Percentiles rank a stretch among this genome's conserved stretches.
phyloP scores from a whole-genome alignment of 2,329 filamentous ascomycete species.

The Epichloe glyceriae region DNA sequence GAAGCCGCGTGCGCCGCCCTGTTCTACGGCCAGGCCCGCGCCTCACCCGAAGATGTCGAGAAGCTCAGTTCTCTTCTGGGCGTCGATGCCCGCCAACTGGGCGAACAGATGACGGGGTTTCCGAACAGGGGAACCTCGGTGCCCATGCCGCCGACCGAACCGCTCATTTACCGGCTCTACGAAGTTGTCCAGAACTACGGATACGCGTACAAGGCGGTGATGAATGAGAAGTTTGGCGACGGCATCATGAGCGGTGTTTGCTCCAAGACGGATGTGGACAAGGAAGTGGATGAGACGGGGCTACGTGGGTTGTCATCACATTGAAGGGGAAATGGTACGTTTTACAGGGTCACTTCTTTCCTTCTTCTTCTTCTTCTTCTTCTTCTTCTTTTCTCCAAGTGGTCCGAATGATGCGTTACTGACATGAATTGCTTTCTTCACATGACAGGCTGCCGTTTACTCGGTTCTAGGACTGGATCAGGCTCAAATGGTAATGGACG shows the following conservation, averaged over 20 bases:
- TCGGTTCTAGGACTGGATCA: constrained; percentile 12
- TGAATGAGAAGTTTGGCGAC: constrained; percentile 91
- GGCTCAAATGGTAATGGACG: neutral
- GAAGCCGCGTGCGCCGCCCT: constrained; percentile 78
- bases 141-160: constrained; percentile 25
- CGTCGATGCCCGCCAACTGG: constrained; percentile 43
- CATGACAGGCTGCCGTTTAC: constrained; percentile 19
- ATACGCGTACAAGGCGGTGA: constrained; percentile 84
- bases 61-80: constrained; percentile 54
- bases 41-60: constrained; percentile 52
- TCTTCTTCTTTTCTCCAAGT: too few species aligned
- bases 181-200: constrained; percentile 97
- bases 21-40: constrained; percentile 79
- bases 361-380: too few species aligned
- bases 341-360: neutral
- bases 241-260: constrained; percentile 96
- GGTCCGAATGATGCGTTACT: neutral
- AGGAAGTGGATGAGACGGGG: constrained; percentile 75
- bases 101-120: constrained; percentile 53
- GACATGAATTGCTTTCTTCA: neutral
- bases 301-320: constrained; percentile 75
- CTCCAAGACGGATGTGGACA: constrained; percentile 84
- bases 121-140: constrained; percentile 64
- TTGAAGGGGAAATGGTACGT: constrained; percentile 70
- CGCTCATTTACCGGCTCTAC: constrained; percentile 69